Evolutionary conservation across 1,139 yeast genomes (phyloP), one percentile per base, ranked within the genome.

Genomic region (Blastobotrys malaysiensis): DNA sequence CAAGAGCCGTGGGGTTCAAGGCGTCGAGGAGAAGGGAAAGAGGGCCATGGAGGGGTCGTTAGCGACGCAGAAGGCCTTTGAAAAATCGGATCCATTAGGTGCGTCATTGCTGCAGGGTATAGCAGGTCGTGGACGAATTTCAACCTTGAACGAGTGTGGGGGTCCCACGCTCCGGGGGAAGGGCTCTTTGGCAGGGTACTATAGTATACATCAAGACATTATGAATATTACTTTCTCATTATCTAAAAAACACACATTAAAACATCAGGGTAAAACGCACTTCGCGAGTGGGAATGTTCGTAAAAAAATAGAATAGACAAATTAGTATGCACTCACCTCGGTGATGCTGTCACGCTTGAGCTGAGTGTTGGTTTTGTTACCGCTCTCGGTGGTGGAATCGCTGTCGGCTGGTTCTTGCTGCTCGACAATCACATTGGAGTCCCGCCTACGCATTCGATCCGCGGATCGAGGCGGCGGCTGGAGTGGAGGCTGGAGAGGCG

Each of bases 261-360:
- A 31, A 31, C 39, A 31, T 31, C 39, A 31, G 16, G 16, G 39
- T 31, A 31, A 31, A n/a, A 13, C 39, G 39, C 39, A 31, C n/a
- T n/a, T 31, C 3, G 39, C 39, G 39, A 31, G 39, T 31, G 11
- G 26, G n/a, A 31, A 31, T 31, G 39, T 31, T 31, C 39, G 39
- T 31, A 31, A 31, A n/a, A n/a, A 26, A 31, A n/a, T 31, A 31
- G n/a, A 11, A 11, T 26, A n/a, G 39, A 31, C 16, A n/a, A n/a
- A 21, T 59, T 57, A 65, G 49, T 65, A 65, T 21, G 68, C 68
- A 51, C 68, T 65, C 45, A 65, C 68, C 50, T 65, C 68, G 5
- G 68, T 58, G 46, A 61, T 62, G 52, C 66, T 63, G 52, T 65
- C 67, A 14, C 67, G 58, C 47, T 61, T 63, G 46, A 57, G 55